Evolutionary conservation across 2,329 filamentous ascomycete species (phyloP), one percentile per base, ranked within the genome.

Genomic region (Penicillium thymicola): DNA sequence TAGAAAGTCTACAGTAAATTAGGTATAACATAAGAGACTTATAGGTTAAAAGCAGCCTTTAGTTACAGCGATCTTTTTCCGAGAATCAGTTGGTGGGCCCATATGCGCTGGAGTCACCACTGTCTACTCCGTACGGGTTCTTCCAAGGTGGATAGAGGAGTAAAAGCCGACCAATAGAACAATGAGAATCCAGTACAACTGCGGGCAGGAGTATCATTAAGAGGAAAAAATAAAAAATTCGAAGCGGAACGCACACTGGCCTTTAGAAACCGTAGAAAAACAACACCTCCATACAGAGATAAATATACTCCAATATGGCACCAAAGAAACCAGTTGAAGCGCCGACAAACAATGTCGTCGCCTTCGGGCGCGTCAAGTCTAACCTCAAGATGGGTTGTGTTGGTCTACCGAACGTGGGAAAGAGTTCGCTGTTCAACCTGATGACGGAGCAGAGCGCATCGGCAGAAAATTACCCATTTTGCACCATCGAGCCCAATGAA

Each of bases 401-500:
- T 41, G 51, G 51, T 30, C 27, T 54, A 2, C 51, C 51, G 0
- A 54, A 54, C 21, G 51, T 54, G 27, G 51, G 51, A 36, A 54
- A 54, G 51, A 47, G 42, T 37, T 47, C 42, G 10, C 36, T 54
- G 25, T 54, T 54, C 32, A 54, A 54, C 30, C 36, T 54, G 27
- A 47, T 54, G 51, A 54, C 51, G 3, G 43, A 54, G 27, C 51
- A 54, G 51, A 54, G 36, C 36, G 51, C 51, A 2, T 18, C 51
- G 9, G 51, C 51, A 48, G 51, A 54, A 32, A 54, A 54, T 32
- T 54, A 54, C 18, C 51, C 51, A 16, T 54, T 54, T 14, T 54
- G 51, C 38, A 54, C 51, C 14, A 54, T 54, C 38, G 51, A 54
- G 51, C 51, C 51, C 21, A 54, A 54, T 54, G 51, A 54, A n/a